Evolutionary conservation across 345 rosid genomes (phyloP), one percentile per base, ranked within the genome.

Genomic region (Brassica incana): DNA sequence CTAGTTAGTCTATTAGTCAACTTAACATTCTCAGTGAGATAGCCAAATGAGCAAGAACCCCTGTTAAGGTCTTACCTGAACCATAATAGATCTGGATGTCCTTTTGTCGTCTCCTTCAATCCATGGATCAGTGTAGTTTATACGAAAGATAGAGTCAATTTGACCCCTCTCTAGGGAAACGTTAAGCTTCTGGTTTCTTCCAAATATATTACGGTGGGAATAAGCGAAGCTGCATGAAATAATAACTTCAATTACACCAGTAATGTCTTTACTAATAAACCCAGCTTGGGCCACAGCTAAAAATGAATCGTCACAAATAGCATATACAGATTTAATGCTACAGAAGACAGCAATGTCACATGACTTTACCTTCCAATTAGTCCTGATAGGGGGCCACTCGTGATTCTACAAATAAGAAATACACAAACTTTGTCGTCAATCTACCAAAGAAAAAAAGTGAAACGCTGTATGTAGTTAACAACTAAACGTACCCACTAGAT

Each of bases 71-170:
- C 30, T 63, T 84, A 95, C 99, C 96, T 93, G 99, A 80, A 93
- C 86, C 93, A 86, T 90, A 78, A 91, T 88, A 54, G 98, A 89
- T 79, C 97, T 89, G 65, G 98, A 91, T 71, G 97, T 93, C 77
- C 91, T 87, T 79, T 93, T 95, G 84, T 95, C 98, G 71, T 93
- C 96, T 63, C 98, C 98, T 86, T 91, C 92, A 84, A 95, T 95
- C 99, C 99, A 95, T 43, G 99, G 99, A 84, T 93, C 99, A 14
- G 93, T 93, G 86, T 93, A 95, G 83, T 95, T 95, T 76, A 90
- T 65, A 32, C 97, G 93, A 78, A 90, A 93, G 82, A 93, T 89
- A 6, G 99, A 95, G 83, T 95, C 98, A 79, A 91, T 88, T 84
- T 95, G 99, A 76, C 97, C 96, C 81, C 94, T 88, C 86, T 93